Evolutionary conservation across 2,329 filamentous ascomycete species (phyloP).

Genomic region (Arthrinium puccinioides): DNA sequence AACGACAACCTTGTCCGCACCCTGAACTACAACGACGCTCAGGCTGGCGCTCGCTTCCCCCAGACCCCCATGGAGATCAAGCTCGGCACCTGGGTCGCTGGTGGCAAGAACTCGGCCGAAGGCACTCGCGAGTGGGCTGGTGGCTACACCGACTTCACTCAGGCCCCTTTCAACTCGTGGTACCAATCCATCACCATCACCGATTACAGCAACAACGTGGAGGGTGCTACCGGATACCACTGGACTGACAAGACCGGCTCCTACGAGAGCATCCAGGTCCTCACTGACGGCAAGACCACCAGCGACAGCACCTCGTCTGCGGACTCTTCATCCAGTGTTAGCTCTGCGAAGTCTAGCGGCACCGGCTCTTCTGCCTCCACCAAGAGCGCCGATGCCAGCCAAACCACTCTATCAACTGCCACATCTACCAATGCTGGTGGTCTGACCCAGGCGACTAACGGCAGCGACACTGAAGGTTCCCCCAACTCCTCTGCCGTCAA

Average conservation of each 20-base stretch:
- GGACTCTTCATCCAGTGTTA: conserved; percentile 7
- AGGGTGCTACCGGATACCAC: conserved; percentile 42
- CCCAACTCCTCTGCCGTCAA: conserved; percentile 4
- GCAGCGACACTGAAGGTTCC: conserved; percentile 8
- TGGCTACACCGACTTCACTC: conserved; percentile 45
- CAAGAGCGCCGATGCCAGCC: conserved; percentile 5
- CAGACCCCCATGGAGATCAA: conserved; percentile 69
- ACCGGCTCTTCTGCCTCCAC: conserved; percentile 6
- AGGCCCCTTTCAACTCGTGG: conserved; percentile 47
- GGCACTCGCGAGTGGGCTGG: conserved; percentile 70
- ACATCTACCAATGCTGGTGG: conserved; percentile 12
- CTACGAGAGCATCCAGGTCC: conserved; percentile 44
- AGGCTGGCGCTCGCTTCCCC: conserved; percentile 53
- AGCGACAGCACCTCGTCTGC: conserved; percentile 9
- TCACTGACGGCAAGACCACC: too few relatives aligned
- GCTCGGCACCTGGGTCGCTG: conserved; percentile 61
- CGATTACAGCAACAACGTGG: conserved; percentile 46
- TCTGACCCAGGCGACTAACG: conserved; percentile 13
- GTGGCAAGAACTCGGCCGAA: conserved; percentile 47
- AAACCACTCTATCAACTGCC: conserved; percentile 8
- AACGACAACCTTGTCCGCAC: conserved; percentile 56
- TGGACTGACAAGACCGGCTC: conserved; percentile 41
- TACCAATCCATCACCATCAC: conserved; percentile 49
- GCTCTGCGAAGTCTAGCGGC: too few relatives aligned
- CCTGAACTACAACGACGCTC: conserved; percentile 51